These are phyloP conservation scores for Bipolaris oryzae DNA, from an alignment of 2,329 filamentous ascomycete species.

Conservation along the genomic window DNA sequence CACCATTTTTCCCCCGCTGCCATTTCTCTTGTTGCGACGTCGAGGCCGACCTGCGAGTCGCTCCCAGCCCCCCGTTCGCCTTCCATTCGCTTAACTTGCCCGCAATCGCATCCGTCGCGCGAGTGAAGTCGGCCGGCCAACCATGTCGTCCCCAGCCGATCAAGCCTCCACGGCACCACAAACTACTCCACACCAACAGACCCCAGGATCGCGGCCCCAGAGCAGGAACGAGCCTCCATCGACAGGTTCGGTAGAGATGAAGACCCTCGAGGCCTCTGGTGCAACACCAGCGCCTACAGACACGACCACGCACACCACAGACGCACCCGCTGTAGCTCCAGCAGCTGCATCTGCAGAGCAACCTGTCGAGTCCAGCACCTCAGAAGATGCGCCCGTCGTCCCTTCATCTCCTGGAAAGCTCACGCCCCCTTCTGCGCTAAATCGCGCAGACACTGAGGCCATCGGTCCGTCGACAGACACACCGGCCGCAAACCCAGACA, in stretches of 20 bases:
- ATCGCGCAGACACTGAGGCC: constrained; percentile 52
- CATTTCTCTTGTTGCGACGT: constrained; percentile 5
- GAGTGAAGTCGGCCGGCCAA: constrained; percentile 26
- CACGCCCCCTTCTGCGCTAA: constrained; percentile 32
- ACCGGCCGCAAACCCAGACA: constrained; percentile 48
- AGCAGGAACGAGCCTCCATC: constrained; percentile 31
- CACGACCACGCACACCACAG: constrained; percentile 22
- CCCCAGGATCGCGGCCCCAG: constrained; percentile 29
- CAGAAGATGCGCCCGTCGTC: constrained; percentile 20
- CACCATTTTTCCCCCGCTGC: constrained; percentile 9
- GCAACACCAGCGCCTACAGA: constrained; percentile 22
- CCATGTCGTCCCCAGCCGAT: constrained; percentile 42
- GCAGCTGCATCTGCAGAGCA: constrained; percentile 19
- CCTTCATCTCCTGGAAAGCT: constrained; percentile 28
- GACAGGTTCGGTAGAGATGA: constrained; percentile 45
- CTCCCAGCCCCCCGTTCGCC: constrained; percentile 4
- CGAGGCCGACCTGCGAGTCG: constrained; percentile 4
- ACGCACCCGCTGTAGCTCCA: constrained; percentile 21
- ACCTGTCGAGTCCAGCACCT: constrained; percentile 16
- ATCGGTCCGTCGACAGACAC: constrained; percentile 56
- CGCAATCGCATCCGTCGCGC: constrained; percentile 25
- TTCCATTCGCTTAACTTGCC: constrained; percentile 22
- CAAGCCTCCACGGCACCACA: constrained; percentile 35
- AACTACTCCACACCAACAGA: constrained; percentile 29
- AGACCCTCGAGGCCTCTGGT: constrained; percentile 33